Conservation (phyloP, 257 asterid genomes). For the Solanum piurae region DNA sequence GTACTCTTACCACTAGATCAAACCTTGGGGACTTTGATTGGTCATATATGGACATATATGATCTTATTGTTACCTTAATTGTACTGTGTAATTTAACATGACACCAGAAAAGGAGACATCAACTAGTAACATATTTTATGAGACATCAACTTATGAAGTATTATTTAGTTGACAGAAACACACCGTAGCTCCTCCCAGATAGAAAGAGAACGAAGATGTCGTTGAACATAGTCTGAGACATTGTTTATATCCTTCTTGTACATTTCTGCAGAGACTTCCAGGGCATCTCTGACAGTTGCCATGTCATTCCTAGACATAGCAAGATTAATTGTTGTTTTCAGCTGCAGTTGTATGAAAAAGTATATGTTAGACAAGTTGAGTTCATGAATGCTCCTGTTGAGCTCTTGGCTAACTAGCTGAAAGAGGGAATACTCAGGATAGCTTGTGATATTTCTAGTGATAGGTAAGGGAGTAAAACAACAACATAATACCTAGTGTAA, state of each 20-base stretch:
- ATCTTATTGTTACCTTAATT: not conserved
- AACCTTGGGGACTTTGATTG: not conserved
- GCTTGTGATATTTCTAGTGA: not conserved
- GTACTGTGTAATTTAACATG: not conserved
- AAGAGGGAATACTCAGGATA: not conserved
- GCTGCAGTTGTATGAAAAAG: conserved; percentile 36
- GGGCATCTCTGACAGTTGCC: conserved; percentile 93
- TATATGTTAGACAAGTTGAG: conserved; percentile 5
- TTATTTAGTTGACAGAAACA: conserved; percentile 6
- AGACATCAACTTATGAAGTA: not conserved
- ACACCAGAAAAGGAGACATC: not conserved
- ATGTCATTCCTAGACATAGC: conserved; percentile 93
- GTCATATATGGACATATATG: not conserved
- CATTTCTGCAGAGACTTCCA: conserved; percentile 97
- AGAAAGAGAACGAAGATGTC: conserved; percentile 82
- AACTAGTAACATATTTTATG: not conserved
- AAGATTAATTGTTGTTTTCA: conserved; percentile 78
- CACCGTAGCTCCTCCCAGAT: conserved; percentile 98
- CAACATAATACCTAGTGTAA: not conserved
- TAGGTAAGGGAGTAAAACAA: not conserved
- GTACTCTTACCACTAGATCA: not conserved
- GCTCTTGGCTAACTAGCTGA: not conserved
- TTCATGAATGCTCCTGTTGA: not conserved
- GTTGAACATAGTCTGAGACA: conserved; percentile 78
- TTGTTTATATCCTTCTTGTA: conserved; percentile 68